These are phyloP conservation scores for Smallanthus sonchifolius DNA, from an alignment of 129 eudicot species.

Conservation along the genomic window DNA sequence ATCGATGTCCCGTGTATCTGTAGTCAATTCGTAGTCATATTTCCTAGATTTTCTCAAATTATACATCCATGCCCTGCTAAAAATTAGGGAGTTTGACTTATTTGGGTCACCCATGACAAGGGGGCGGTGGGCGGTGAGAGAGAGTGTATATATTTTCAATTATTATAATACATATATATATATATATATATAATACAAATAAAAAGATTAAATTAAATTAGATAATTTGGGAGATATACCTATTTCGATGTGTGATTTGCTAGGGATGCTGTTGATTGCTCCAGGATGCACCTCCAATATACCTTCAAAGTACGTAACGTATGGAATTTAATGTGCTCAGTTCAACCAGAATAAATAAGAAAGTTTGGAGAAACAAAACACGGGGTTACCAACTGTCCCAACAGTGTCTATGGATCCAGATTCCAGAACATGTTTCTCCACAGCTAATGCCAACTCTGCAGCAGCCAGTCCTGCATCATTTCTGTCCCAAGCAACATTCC, in stretches of 20 bases:
- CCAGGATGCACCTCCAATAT: conserved; percentile 92
- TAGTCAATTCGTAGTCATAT: not conserved
- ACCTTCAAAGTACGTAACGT: conserved; percentile 37
- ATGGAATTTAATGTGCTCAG: not conserved
- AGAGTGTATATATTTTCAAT: no score
- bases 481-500: conserved; percentile 42
- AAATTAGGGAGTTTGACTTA: not conserved
- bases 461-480: conserved; percentile 99
- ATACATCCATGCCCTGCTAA: not conserved
- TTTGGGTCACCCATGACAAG: no score
- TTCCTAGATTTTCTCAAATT: not conserved
- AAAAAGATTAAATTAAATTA: no score
- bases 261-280: conserved; percentile 97
- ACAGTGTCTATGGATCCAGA: conserved; percentile 97
- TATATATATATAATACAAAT: no score
- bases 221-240: conserved; percentile 32
- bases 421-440: conserved; percentile 83
- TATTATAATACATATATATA: no score
- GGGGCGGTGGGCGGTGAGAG: no score
- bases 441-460: conserved; percentile 92
- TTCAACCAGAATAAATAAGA: not conserved
- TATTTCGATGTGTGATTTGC: conserved; percentile 88
- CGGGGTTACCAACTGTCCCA: conserved; percentile 82
- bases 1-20: conserved; percentile 78
- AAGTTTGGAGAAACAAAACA: not conserved